Evolutionary conservation across 768 basidiomycete genomes (phyloP).

Genomic region (Mycena latifolia): DNA sequence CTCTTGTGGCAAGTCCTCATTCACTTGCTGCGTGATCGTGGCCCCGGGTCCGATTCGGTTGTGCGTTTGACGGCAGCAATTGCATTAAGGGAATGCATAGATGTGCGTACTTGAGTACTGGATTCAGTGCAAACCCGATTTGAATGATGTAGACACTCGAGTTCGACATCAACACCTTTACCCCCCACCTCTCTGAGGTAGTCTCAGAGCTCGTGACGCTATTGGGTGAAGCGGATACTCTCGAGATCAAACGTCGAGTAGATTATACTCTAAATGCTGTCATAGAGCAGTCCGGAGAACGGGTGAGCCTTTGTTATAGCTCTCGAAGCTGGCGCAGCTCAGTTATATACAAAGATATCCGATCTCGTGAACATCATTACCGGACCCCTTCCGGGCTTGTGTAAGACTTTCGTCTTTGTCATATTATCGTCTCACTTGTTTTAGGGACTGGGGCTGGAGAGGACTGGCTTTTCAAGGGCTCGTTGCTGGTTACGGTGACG

Average conservation of each 20-base stretch:
- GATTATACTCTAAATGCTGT: slow-evolving; percentile 76
- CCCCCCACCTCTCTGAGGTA: slow-evolving; percentile 73
- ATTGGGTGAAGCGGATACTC: slow-evolving; percentile 77
- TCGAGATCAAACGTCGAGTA: slow-evolving; percentile 85
- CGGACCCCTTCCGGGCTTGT: slow-evolving; percentile 76
- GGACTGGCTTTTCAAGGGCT: slow-evolving; percentile 79
- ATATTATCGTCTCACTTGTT: slow-evolving; percentile 13
- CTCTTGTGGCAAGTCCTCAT: slow-evolving; percentile 86
- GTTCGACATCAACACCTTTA: slow-evolving; percentile 73
- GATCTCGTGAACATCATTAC: slow-evolving; percentile 74
- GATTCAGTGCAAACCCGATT: slow-evolving; percentile 23
- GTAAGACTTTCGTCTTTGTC: slow-evolving; percentile 55
- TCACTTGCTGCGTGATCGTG: slow-evolving; percentile 78
- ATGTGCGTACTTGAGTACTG: slow-evolving; percentile 64
- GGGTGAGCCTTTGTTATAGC: slow-evolving; percentile 42
- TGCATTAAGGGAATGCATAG: slow-evolving; percentile 85
- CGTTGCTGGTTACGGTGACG: slow-evolving; percentile 76
- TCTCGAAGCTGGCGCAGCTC: neutral
- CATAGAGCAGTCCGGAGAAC: slow-evolving; percentile 66
- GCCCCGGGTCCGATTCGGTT: slow-evolving; percentile 81
- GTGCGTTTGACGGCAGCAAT: slow-evolving; percentile 89
- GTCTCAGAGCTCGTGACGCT: slow-evolving; percentile 78
- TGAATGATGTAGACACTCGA: slow-evolving; percentile 62
- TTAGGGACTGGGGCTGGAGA: slow-evolving; percentile 77
- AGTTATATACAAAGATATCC: slow-evolving; percentile 62